Evolutionary conservation across 2,329 filamentous ascomycete genomes (phyloP).

Genomic region (Malbranchea zuffiana): DNA sequence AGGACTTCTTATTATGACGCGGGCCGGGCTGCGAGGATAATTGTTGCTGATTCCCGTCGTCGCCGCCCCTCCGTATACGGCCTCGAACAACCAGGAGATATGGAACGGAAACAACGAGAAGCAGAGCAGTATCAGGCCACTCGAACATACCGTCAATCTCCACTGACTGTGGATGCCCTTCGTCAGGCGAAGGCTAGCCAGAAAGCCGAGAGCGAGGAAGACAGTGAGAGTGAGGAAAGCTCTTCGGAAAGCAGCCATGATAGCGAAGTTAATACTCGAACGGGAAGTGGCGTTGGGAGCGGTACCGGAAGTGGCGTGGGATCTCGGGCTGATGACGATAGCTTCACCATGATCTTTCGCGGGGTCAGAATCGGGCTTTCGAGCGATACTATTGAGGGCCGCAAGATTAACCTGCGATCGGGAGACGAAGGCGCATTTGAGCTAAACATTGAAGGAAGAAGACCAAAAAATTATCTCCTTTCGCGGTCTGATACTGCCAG

Average conservation of each 20-base stretch:
- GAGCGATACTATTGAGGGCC: conserved; percentile 27
- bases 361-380: conserved; percentile 32
- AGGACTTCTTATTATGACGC: conserved; percentile 26
- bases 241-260: conserved; percentile 32
- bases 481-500: conserved; percentile 28
- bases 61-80: conserved; percentile 26
- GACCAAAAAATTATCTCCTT: conserved; percentile 29
- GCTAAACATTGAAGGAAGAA: conserved; percentile 29
- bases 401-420: conserved; percentile 30
- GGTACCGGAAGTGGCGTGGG: conserved; percentile 23
- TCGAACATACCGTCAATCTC: conserved; percentile 13
- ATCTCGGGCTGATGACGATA: conserved; percentile 27
- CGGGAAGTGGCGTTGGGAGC: conserved; percentile 23
- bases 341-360: conserved; percentile 31
- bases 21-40: conserved; percentile 23
- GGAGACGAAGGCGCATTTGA: conserved; percentile 30
- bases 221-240: conserved; percentile 33
- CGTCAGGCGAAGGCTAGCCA: conserved; percentile 8
- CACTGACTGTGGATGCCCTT: conserved; percentile 10
- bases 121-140: conserved; percentile 33
- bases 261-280: conserved; percentile 27
- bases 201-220: conserved; percentile 11
- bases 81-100: conserved; percentile 17
- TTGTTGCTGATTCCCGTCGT: conserved; percentile 27
- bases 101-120: conserved; percentile 30